Percentiles rank a stretch among this genome's conserved stretches.
These are phyloP conservation scores for Physaria fendleri DNA, from an alignment of 345 rosid genomes.

Conservation along the genomic window DNA sequence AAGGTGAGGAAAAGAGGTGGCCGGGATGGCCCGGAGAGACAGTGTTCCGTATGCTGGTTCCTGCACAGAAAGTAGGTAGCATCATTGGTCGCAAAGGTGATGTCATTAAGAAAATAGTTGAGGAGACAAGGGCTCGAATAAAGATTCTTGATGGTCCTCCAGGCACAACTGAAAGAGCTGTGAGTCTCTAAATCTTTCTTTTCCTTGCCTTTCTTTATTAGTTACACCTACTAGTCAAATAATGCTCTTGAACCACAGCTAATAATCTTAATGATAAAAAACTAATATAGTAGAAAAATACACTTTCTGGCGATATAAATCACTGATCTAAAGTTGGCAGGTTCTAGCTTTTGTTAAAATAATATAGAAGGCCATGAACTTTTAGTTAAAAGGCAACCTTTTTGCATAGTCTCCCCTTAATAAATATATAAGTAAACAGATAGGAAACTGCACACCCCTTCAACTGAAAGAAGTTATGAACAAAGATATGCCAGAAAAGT, in stretches of 20 bases:
- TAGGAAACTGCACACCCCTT: constrained; percentile 7
- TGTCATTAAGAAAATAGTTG: constrained; percentile 92
- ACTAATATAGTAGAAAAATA: constrained; percentile 2
- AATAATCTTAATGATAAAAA: not conserved
- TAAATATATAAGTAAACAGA: constrained; percentile 12
- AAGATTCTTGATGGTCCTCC: constrained; percentile 99
- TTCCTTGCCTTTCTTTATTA: constrained; percentile 6
- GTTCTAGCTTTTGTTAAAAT: constrained; percentile 6
- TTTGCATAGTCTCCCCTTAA: not conserved
- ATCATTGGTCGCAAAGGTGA: constrained; percentile 98
- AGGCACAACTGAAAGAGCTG: constrained; percentile 99
- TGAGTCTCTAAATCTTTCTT: constrained; percentile 42
- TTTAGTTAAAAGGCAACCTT: not conserved
- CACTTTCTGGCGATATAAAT: not conserved
- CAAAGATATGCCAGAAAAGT: constrained; percentile 6
- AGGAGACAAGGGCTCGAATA: constrained; percentile 96
- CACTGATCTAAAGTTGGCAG: not conserved
- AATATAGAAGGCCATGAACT: not conserved
- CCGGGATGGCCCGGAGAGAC: constrained; percentile 99
- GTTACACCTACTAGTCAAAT: constrained; percentile 6
- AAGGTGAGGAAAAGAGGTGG: constrained; percentile 79
- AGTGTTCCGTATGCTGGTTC: constrained; percentile 95
- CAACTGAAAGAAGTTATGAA: constrained; percentile 7
- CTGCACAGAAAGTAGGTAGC: constrained; percentile 96
- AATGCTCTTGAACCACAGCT: not conserved